phyloP scores from a whole-genome alignment of 306 rosid species.

The cucumber (Cucumis sativus) region Cucumber_9930_V3 NC_026658.2:16514001-16514500 shows the following conservation, averaged over 20 bases:
- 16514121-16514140: conserved; percentile 22
- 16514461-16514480: conserved; percentile 75
- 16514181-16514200: conserved; percentile 30
- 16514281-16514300: conserved; percentile 62
- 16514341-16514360: conserved; percentile 87
- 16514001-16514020: not conserved
- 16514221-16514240: conserved; percentile 78
- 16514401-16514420: conserved; percentile 86
- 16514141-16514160: conserved; percentile 31
- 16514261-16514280: conserved; percentile 65
- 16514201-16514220: conserved; percentile 82
- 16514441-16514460: conserved; percentile 62
- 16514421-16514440: conserved; percentile 78
- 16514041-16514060: not conserved
- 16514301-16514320: conserved; percentile 54
- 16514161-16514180: conserved; percentile 12
- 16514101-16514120: conserved; percentile 29
- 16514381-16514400: conserved; percentile 59
- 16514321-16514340: conserved; percentile 67
- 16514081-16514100: conserved; percentile 49
- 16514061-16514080: not conserved
- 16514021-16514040: not conserved
- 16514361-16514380: conserved; percentile 89
- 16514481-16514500: conserved; percentile 73
- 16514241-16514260: conserved; percentile 72